Evolutionary conservation across 1,284 basidiomycete species (phyloP), one percentile per base, ranked within the genome.

Genomic region (Tylopilus orsonianus): DNA sequence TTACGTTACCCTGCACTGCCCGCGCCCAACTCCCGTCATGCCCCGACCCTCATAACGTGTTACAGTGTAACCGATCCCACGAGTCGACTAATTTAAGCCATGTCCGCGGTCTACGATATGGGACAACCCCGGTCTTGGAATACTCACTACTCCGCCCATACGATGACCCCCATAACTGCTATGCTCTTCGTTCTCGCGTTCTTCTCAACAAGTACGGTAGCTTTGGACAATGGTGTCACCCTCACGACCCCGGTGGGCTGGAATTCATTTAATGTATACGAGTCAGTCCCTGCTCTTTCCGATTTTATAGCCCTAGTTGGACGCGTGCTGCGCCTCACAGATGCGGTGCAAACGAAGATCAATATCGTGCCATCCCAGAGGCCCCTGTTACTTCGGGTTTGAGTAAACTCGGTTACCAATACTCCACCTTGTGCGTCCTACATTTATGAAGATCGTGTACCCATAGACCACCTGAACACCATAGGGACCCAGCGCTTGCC

Each of bases 201-300:
- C 37, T 16, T 36, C 4, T 26, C 24, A 1, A 14, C 32, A 2
- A 22, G 12, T 8, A 8, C 18, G 9, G 36, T 57, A 34, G 67
- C 65, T 34, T 58, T 75, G 16, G 49, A 72, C 32, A 74, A 76
- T 64, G 72, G 71, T 8, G 55, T 74, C 10, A 70, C 69, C 7
- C 55, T 48, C 14, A 75, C 69, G 8, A 74, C 74, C 16, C 64
- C 73, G 3, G 74, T 77, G 72, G 75, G 75, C 14, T 77, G 73
- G 71, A 77, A 76, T 45, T 68, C 75, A 4, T 77, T 75, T 51
- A 75, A 75, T 44, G 71, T 69, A 5, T 77, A 72, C 50, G 52
- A 50, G 74, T 75, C 47, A 47, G 73, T 64, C 23, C 4, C 18
- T 22, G 1, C 19, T 6, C 8, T 8, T 46, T n/a, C n/a, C 9